These are phyloP conservation scores for Keqinozyma sinolaborantium DNA, from an alignment of 1,139 yeast genomes.

Conservation along the genomic window DNA sequence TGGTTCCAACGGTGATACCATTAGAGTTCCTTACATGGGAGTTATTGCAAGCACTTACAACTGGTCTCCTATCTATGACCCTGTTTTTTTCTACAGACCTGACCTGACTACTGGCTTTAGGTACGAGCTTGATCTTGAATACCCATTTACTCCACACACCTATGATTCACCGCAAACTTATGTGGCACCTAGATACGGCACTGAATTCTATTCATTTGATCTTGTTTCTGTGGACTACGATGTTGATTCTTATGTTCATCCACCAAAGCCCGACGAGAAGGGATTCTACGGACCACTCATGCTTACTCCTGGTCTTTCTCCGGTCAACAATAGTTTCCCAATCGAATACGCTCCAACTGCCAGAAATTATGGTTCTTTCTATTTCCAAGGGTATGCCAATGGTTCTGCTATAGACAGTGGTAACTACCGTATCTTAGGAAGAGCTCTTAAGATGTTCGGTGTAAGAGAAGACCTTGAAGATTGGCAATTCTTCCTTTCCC, in stretches of 20 bases:
- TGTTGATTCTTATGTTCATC: not conserved
- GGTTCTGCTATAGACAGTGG: not conserved
- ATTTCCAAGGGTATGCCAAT: not conserved
- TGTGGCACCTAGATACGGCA: conserved; percentile 6
- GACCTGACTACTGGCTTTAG: conserved; percentile 1
- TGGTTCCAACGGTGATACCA: conserved; percentile 9
- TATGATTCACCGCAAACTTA: conserved; percentile 5
- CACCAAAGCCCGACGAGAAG: not conserved
- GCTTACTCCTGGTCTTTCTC: not conserved
- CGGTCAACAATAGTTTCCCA: not conserved
- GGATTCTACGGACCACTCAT: conserved; percentile 1
- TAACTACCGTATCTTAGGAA: not conserved
- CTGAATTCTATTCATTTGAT: conserved; percentile 7
- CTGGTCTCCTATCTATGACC: conserved; percentile 4
- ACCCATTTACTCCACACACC: not conserved
- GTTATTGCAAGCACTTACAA: conserved; percentile 6
- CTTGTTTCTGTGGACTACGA: conserved; percentile 2
- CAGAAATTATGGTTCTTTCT: not conserved
- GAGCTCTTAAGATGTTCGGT: not conserved
- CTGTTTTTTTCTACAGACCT: conserved; percentile 1
- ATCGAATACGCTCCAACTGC: not conserved
- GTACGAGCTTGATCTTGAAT: conserved; percentile 1
- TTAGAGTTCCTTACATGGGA: conserved; percentile 13
- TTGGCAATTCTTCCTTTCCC: not conserved
- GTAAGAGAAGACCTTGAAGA: not conserved